Evolutionary conservation across 495 filamentous ascomycete genomes (phyloP).

Genomic region (Recurvomyces mirabilis): DNA sequence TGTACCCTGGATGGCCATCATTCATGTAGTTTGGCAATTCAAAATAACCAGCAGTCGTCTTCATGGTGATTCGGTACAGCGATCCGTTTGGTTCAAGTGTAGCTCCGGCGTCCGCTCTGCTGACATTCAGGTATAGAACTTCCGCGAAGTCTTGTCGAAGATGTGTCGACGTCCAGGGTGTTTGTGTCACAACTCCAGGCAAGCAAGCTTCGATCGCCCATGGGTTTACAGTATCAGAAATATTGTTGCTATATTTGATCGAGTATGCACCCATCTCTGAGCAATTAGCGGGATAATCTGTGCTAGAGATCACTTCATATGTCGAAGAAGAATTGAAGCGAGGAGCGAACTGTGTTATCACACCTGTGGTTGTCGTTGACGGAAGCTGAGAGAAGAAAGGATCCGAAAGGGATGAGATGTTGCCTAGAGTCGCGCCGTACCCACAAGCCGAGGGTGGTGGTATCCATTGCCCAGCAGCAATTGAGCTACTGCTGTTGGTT

Average conservation of each 20-base stretch:
- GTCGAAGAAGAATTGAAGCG: conserved; percentile 26
- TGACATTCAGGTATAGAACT: conserved; percentile 24
- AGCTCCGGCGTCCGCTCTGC: not conserved
- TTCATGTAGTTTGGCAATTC: conserved; percentile 31
- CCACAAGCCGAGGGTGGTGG: not conserved
- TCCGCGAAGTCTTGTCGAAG: conserved; percentile 29
- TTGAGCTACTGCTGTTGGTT: not conserved
- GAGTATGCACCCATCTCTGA: too few relatives aligned
- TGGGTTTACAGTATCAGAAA: not conserved
- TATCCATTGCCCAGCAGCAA: not conserved
- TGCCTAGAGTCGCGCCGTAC: not conserved
- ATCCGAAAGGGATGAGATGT: conserved; percentile 3
- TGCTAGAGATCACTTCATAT: conserved; percentile 19
- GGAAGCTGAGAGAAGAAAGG: conserved; percentile 24
- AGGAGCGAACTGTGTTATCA: conserved; percentile 26
- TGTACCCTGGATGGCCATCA: conserved; percentile 16
- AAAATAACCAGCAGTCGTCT: conserved; percentile 30
- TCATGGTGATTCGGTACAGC: conserved; percentile 4
- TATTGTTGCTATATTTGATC: too few relatives aligned
- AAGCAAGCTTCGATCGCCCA: conserved; percentile 25
- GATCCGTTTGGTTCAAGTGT: not conserved
- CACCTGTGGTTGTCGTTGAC: conserved; percentile 20
- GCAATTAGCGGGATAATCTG: not conserved
- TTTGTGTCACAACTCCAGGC: conserved; percentile 14
- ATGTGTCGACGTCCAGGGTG: conserved; percentile 27